Evolutionary conservation across 1,284 basidiomycete genomes (phyloP).

Genomic region (Mycena sp.): DNA sequence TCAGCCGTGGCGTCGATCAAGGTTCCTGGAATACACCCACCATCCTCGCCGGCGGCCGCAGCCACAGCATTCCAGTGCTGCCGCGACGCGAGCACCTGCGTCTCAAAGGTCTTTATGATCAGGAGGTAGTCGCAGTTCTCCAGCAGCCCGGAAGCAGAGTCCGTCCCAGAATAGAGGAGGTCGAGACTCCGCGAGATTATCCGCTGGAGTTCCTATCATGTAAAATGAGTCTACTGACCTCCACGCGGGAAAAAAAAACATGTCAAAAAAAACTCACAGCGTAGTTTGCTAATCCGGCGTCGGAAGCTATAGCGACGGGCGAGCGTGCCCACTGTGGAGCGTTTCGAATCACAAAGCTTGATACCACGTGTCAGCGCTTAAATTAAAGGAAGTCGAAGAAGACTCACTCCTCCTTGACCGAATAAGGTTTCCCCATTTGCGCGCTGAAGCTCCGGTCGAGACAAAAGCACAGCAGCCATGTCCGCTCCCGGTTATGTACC

Average conservation of each 20-base stretch:
- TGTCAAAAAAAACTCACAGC: constrained; percentile 66
- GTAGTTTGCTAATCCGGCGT: constrained; percentile 75
- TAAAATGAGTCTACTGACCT: constrained; percentile 8
- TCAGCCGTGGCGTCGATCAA: background rate
- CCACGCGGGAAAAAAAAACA: constrained; percentile 8
- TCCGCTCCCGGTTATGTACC: constrained; percentile 93
- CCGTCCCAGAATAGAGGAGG: constrained; percentile 88
- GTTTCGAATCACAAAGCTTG: constrained; percentile 90
- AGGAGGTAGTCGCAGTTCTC: constrained; percentile 89
- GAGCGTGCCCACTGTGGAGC: constrained; percentile 77
- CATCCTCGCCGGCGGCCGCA: background rate
- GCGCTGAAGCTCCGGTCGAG: constrained; percentile 92
- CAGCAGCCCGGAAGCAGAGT: constrained; percentile 85
- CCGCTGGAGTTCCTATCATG: constrained; percentile 80
- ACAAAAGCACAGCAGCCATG: constrained; percentile 93
- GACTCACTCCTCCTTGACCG: constrained; percentile 86
- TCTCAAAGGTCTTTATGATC: constrained; percentile 86
- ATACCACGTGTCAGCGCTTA: constrained; percentile 19
- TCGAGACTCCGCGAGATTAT: constrained; percentile 91
- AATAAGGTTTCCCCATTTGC: constrained; percentile 92
- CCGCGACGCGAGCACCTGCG: constrained; percentile 78
- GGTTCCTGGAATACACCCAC: constrained; percentile 19
- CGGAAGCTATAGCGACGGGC: constrained; percentile 67
- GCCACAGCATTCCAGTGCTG: constrained; percentile 61
- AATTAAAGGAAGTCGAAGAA: constrained; percentile 15